These are phyloP conservation scores for Trichoderma aggressivum DNA, from an alignment of 2,329 filamentous ascomycete species.

Conservation along the genomic window DNA sequence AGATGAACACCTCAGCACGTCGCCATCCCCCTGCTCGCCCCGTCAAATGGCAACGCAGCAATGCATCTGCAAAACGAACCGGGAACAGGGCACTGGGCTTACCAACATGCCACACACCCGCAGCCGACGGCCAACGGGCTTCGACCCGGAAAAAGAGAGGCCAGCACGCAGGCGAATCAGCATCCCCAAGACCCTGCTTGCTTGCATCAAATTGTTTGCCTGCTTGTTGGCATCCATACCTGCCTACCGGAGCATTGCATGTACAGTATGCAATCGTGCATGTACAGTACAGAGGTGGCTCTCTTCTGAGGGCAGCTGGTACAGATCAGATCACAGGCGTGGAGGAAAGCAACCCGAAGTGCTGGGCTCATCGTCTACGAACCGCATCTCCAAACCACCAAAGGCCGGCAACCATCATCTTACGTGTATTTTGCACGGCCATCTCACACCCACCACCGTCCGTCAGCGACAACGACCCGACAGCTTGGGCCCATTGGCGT, in stretches of 20 bases:
- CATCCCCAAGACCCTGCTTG: neutral
- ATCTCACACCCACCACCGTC: neutral
- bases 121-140: neutral
- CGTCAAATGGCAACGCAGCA: neutral
- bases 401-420: neutral
- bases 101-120: slow-evolving; percentile 6
- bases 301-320: neutral
- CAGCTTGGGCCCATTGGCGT: slow-evolving; percentile 11
- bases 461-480: slow-evolving; percentile 7
- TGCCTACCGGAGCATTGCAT: neutral
- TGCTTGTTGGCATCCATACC: neutral
- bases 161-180: neutral
- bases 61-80: slow-evolving; percentile 16
- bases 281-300: neutral
- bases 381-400: neutral
- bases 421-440: neutral
- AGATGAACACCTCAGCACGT: neutral
- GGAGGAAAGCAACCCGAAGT: neutral
- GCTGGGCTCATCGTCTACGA: neutral
- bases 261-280: neutral
- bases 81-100: slow-evolving; percentile 14
- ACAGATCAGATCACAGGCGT: neutral
- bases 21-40: neutral
- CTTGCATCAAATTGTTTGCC: neutral
- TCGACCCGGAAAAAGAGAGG: neutral